phyloP scores from a whole-genome alignment of 345 rosid genomes.

The Streptanthus diversifolius region DNA sequence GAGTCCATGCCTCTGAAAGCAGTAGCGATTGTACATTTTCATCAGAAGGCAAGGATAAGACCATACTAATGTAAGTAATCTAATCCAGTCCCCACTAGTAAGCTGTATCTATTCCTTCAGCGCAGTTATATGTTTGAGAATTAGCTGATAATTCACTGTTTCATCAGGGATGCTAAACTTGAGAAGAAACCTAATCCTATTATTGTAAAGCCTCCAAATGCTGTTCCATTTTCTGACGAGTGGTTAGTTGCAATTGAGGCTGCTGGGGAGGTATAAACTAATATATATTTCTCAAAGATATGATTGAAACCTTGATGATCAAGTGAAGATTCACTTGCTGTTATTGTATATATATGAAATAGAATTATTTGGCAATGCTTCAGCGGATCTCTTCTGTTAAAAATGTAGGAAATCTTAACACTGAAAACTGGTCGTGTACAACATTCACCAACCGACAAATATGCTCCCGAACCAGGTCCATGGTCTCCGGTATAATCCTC shows the following conservation, averaged over 20 bases:
- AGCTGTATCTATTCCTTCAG: not conserved
- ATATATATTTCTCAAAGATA: not conserved
- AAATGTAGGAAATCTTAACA: constrained; percentile 66
- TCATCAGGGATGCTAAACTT: constrained; percentile 40
- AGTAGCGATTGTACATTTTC: constrained; percentile 6
- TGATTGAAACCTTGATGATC: constrained; percentile 2
- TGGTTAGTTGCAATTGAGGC: constrained; percentile 94
- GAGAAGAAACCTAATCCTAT: constrained; percentile 45
- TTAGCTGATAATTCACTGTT: constrained; percentile 5
- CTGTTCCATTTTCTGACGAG: constrained; percentile 86
- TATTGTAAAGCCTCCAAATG: constrained; percentile 53
- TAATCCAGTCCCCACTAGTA: constrained; percentile 12
- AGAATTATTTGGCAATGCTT: constrained; percentile 3
- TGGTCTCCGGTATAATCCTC: constrained; percentile 81
- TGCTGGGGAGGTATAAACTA: constrained; percentile 82
- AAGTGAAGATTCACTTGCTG: not conserved
- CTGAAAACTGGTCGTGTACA: constrained; percentile 84
- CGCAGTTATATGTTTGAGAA: not conserved
- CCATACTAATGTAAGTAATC: constrained; percentile 40
- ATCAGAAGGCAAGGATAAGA: constrained; percentile 35
- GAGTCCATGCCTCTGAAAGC: constrained; percentile 17
- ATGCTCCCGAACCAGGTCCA: constrained; percentile 72
- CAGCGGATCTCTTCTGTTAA: not conserved
- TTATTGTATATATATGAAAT: not conserved
- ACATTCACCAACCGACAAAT: constrained; percentile 77